Conservation (phyloP, 768 basidiomycete genomes). For the Phallus indusiatus region DNA sequence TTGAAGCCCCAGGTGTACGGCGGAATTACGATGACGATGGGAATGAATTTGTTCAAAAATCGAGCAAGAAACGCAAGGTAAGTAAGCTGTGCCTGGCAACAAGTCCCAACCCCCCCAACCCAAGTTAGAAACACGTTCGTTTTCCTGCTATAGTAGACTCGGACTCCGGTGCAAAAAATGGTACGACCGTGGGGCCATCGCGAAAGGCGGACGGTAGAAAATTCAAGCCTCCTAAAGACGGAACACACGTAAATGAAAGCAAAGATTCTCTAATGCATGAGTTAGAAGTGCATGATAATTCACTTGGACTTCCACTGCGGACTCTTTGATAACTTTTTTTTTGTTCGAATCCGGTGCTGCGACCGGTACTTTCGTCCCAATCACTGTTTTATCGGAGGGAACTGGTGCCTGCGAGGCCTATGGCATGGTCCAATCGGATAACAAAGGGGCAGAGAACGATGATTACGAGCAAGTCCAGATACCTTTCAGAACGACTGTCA, state of each 20-base stretch:
- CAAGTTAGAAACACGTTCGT: too few relatives aligned
- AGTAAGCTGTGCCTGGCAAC: too few relatives aligned
- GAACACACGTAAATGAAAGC: not conserved
- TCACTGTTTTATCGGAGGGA: conserved; percentile 31
- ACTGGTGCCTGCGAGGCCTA: conserved; percentile 42
- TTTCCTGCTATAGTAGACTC: too few relatives aligned
- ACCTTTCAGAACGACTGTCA: conserved; percentile 22
- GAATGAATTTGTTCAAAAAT: too few relatives aligned
- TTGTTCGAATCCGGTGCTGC: conserved; percentile 45
- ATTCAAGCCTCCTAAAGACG: not conserved
- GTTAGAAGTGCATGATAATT: not conserved
- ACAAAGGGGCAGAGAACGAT: conserved; percentile 32
- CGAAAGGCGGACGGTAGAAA: not conserved
- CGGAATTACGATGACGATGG: not conserved
- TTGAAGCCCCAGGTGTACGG: not conserved
- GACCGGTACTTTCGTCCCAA: conserved; percentile 34
- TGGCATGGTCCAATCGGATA: conserved; percentile 38
- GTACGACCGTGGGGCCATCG: not conserved
- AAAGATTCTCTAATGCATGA: not conserved
- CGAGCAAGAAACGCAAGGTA: too few relatives aligned
- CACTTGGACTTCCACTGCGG: conserved; percentile 32
- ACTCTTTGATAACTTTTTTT: conserved; percentile 44
- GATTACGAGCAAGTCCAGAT: not conserved
- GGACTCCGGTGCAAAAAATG: not conserved
- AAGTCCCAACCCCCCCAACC: too few relatives aligned